A percentile compares a stretch with the other conserved stretches of the same genome.
phyloP scores from a whole-genome alignment of 305 asterid genomes.

The Withania somnifera region DNA sequence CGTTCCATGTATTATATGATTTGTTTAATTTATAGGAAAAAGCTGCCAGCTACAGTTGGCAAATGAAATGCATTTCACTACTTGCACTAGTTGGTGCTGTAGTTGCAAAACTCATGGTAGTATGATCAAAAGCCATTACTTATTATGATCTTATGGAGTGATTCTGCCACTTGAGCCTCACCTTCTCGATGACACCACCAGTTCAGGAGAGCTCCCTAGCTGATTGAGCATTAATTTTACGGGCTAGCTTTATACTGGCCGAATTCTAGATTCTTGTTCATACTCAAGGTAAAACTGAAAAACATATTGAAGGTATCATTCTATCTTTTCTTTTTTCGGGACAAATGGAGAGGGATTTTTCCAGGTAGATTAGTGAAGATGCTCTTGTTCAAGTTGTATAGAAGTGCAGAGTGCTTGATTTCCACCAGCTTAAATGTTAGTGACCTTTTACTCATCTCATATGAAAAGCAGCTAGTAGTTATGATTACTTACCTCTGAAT shows the following conservation, averaged over 20 bases:
- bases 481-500: slow-evolving; percentile 54
- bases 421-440: background rate
- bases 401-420: background rate
- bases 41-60: background rate
- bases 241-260: background rate
- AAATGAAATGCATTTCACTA: background rate
- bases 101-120: background rate
- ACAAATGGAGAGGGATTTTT: background rate
- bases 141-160: background rate
- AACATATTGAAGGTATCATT: background rate
- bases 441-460: background rate
- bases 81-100: background rate
- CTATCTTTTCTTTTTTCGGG: background rate
- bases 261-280: background rate
- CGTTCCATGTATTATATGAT: background rate
- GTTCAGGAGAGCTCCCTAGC: no score
- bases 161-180: background rate
- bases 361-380: background rate
- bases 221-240: background rate
- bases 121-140: background rate
- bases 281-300: background rate
- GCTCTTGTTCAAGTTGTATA: background rate
- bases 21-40: background rate
- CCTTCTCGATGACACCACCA: no score
- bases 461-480: background rate